Evolutionary conservation across 2,329 filamentous ascomycete genomes (phyloP).

Genomic region (Fusarium decemcellulare): DNA sequence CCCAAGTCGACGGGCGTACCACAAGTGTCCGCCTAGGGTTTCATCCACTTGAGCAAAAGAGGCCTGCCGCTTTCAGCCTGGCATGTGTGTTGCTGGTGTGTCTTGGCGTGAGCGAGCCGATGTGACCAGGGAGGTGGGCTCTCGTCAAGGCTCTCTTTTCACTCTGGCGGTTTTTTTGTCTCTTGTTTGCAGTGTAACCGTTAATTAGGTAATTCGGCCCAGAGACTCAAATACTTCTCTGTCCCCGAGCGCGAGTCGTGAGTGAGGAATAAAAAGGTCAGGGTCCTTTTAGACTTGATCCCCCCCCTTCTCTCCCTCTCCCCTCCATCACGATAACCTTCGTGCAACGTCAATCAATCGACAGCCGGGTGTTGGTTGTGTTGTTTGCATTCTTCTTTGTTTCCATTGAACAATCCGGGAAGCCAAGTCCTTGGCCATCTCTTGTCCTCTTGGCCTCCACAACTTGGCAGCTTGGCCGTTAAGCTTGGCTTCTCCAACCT

Average conservation of each 20-base stretch:
- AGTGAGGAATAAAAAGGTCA: not conserved
- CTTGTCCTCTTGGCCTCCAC: conserved; percentile 2
- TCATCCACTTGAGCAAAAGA: conserved; percentile 14
- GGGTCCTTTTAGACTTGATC: conserved; percentile 24
- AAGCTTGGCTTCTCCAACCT: conserved; percentile 15
- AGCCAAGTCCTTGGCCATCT: conserved; percentile 32
- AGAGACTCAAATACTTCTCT: not conserved
- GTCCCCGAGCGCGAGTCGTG: not conserved
- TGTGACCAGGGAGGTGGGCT: not conserved
- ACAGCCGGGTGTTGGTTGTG: not conserved
- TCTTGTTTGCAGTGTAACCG: not conserved
- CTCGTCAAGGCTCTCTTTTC: too few relatives aligned
- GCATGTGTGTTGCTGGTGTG: conserved; percentile 7
- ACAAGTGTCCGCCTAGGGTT: conserved; percentile 25
- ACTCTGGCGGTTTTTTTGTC: not conserved
- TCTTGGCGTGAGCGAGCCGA: conserved; percentile 22
- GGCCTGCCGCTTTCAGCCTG: conserved; percentile 43
- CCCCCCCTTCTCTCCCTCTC: not conserved
- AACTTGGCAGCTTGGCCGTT: conserved; percentile 14
- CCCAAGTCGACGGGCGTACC: not conserved
- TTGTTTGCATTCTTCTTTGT: not conserved
- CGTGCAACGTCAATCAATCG: conserved; percentile 25
- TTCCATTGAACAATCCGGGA: not conserved
- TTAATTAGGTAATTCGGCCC: not conserved
- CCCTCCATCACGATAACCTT: conserved; percentile 1